These are phyloP conservation scores for Jacaranda copaia DNA, from an alignment of 257 asterid species.

Conservation along the genomic window DNA sequence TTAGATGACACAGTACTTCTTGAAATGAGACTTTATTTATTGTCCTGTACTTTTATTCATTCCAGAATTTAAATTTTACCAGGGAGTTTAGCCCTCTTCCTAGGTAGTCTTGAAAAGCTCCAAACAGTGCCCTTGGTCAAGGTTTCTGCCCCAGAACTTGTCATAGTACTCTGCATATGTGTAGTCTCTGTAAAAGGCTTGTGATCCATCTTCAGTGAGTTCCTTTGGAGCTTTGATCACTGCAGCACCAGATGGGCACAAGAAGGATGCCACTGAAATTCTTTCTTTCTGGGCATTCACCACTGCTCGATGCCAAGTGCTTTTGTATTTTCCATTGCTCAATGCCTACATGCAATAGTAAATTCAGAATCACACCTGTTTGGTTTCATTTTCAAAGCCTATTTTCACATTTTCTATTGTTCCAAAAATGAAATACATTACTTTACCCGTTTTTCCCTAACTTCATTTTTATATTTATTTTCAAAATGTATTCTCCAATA, in stretches of 20 bases:
- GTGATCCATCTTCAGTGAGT: conserved; percentile 54
- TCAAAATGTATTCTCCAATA: too few species aligned
- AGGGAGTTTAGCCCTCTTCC: background rate
- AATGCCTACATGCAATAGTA: conserved; percentile 55
- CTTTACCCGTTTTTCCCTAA: too few species aligned
- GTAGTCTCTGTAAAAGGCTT: conserved; percentile 59
- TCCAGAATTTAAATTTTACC: background rate
- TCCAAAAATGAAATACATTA: too few species aligned
- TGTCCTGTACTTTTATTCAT: background rate
- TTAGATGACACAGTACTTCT: too few species aligned
- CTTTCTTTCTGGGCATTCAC: conserved; percentile 72
- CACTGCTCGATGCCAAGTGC: conserved; percentile 88
- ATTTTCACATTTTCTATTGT: too few species aligned
- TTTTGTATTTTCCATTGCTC: conserved; percentile 79
- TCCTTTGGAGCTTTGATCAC: conserved; percentile 73
- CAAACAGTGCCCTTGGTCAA: conserved; percentile 84
- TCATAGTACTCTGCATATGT: conserved; percentile 82
- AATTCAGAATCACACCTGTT: too few species aligned
- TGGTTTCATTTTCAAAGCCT: too few species aligned
- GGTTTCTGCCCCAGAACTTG: conserved; percentile 88
- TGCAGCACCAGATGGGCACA: conserved; percentile 69
- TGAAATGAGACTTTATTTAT: too few species aligned
- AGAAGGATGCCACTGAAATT: conserved; percentile 84
- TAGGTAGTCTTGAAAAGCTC: conserved; percentile 76
- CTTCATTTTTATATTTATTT: too few species aligned